Conservation (phyloP, 1,284 basidiomycete species). For the Ceratobasidium sp. region DNA sequence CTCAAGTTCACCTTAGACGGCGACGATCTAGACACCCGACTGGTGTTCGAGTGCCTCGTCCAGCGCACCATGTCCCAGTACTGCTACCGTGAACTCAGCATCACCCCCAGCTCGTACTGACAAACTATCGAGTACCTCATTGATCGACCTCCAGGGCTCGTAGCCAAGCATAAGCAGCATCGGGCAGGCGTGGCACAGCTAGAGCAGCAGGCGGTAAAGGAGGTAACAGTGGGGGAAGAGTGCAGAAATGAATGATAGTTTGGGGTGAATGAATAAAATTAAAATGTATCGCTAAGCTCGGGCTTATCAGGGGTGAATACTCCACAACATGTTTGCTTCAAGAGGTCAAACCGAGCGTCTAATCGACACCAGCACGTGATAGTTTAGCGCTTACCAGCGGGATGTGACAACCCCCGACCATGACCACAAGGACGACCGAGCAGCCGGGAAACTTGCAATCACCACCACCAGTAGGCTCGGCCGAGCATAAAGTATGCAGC, state of each 20-base stretch:
- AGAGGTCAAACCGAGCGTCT: no score
- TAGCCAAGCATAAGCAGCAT: neutral
- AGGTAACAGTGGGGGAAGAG: neutral
- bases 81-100: neutral
- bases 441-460: constrained; percentile 25
- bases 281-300: no score
- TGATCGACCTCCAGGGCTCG: neutral
- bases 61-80: neutral
- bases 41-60: neutral
- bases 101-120: neutral
- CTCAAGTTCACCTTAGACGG: neutral
- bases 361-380: no score
- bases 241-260: no score
- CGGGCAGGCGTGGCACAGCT: neutral
- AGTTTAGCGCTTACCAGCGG: neutral
- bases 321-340: no score
- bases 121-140: neutral
- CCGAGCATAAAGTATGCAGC: constrained; percentile 7
- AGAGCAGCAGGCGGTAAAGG: neutral
- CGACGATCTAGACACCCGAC: neutral
- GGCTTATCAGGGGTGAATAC: no score
- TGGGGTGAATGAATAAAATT: no score
- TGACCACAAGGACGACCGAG: constrained; percentile 38
- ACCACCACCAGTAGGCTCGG: constrained; percentile 4
- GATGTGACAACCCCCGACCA: constrained; percentile 2